Percentiles rank a stretch among this genome's conserved stretches.
Evolutionary conservation across 495 filamentous ascomycete species (phyloP).

Genomic region (Tuber calosporum): DNA sequence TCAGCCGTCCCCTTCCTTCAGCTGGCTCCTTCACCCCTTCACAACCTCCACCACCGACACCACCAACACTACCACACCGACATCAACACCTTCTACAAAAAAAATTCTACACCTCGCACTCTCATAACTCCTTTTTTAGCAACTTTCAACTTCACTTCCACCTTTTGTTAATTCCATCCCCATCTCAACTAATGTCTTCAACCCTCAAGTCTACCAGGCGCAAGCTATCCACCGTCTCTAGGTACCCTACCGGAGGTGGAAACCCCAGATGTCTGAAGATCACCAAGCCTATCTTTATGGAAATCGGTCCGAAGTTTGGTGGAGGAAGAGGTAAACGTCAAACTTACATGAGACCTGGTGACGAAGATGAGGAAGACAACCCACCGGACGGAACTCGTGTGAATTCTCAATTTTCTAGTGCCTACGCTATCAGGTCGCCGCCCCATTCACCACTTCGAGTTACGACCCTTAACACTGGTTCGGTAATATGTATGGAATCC

Average conservation of each 20-base stretch:
- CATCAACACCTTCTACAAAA: not conserved
- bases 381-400: not conserved
- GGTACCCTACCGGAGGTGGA: not conserved
- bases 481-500: not conserved
- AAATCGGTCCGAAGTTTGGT: not conserved
- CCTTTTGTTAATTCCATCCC: not conserved
- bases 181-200: not conserved
- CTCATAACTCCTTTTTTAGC: not conserved
- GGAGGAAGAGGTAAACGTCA: not conserved
- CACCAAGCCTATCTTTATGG: not conserved
- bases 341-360: not conserved
- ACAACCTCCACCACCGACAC: not conserved
- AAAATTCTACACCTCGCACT: not conserved
- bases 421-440: not conserved
- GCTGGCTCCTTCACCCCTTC: not conserved
- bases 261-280: not conserved
- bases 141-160: not conserved
- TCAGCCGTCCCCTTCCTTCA: constrained; percentile 3
- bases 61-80: not conserved
- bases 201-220: not conserved
- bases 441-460: not conserved
- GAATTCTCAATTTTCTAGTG: not conserved
- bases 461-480: not conserved
- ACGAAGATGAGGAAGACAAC: not conserved
- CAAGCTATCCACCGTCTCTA: not conserved